A percentile compares a stretch with the other conserved stretches of the same genome.
Conservation (phyloP, 148 eudicot species). For the Cornus suecica region DNA sequence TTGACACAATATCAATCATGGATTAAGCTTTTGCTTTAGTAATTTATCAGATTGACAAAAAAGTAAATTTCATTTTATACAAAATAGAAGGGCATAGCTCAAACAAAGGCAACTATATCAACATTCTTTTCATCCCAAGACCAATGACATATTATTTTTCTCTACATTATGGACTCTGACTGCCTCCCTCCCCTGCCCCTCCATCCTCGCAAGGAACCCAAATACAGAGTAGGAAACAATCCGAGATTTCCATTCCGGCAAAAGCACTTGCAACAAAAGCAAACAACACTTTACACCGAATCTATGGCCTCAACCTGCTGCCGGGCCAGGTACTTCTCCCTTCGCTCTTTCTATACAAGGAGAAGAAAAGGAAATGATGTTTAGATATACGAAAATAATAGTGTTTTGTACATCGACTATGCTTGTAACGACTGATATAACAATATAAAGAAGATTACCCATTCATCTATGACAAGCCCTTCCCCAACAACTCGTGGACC, state of each 20-base stretch:
- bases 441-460: conserved; percentile 35
- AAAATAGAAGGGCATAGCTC: conserved; percentile 11
- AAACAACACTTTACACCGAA: conserved; percentile 30
- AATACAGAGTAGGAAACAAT: not conserved
- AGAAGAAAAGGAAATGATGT: not conserved
- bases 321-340: conserved; percentile 83
- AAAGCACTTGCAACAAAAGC: conserved; percentile 18
- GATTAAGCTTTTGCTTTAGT: not conserved
- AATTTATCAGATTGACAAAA: not conserved
- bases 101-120: not conserved
- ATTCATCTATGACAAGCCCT: conserved; percentile 90
- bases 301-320: conserved; percentile 76
- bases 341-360: conserved; percentile 58
- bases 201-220: not conserved
- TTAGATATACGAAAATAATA: not conserved
- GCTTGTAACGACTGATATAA: not conserved
- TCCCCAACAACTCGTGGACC: conserved; percentile 65
- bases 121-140: not conserved
- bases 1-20: not conserved
- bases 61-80: conserved; percentile 4
- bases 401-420: not conserved
- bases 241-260: not conserved
- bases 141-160: not conserved
- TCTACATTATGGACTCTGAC: not conserved
- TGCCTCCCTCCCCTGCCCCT: not conserved